phyloP scores from a whole-genome alignment of 2,329 filamentous ascomycete species.

The Trichoderma gracile region DNA sequence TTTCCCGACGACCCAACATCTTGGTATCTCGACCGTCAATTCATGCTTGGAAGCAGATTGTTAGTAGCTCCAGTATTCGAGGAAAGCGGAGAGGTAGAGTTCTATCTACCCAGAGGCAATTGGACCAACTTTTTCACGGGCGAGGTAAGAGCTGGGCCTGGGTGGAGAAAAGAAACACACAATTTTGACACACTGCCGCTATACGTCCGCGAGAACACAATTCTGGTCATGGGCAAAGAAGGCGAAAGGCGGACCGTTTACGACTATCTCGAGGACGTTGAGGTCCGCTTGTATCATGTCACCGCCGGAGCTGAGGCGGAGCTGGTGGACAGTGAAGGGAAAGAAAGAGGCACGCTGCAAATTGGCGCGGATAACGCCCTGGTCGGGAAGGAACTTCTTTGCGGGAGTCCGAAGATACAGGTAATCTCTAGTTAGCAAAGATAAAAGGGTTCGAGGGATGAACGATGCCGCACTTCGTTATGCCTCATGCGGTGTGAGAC shows the following conservation, averaged over 20 bases:
- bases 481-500: too few species aligned
- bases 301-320: conserved; percentile 44
- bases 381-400: background rate
- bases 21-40: conserved; percentile 69
- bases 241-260: conserved; percentile 45
- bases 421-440: background rate
- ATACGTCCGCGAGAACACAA: conserved; percentile 56
- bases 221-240: conserved; percentile 48
- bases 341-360: conserved; percentile 23
- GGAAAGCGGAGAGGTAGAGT: conserved; percentile 63
- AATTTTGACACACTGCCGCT: conserved; percentile 59
- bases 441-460: too few species aligned
- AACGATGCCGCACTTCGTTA: too few species aligned
- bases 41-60: conserved; percentile 68
- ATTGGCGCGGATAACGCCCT: background rate
- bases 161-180: conserved; percentile 62
- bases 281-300: conserved; percentile 50
- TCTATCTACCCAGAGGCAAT: conserved; percentile 58
- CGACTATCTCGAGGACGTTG: conserved; percentile 49
- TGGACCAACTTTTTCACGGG: conserved; percentile 54
- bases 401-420: background rate
- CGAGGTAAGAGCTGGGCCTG: conserved; percentile 51
- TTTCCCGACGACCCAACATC: conserved; percentile 69
- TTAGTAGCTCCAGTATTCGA: conserved; percentile 66
- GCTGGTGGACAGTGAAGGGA: conserved; percentile 48